Evolutionary conservation across 106 monocot genomes (phyloP).

Genomic region (Dendrobium chrysotoxum): DNA sequence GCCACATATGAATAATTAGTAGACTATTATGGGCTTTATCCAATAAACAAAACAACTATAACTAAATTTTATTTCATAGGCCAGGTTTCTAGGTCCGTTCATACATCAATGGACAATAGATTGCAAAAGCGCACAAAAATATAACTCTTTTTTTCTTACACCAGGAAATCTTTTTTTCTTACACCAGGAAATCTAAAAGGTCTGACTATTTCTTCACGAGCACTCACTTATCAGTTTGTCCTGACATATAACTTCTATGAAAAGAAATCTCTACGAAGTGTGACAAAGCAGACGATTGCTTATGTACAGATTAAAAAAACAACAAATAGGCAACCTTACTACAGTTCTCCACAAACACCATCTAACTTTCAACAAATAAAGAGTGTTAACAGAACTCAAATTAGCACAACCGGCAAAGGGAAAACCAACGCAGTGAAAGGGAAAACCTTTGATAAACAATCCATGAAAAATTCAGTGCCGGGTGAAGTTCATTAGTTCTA

Average conservation of each 20-base stretch:
- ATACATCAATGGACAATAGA: too few species aligned
- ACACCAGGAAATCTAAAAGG: too few species aligned
- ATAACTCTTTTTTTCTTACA: too few species aligned
- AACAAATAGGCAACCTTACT: not conserved
- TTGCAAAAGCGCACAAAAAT: too few species aligned
- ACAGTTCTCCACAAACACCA: not conserved
- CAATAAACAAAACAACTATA: too few species aligned
- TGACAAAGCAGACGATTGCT: too few species aligned
- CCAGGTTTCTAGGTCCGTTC: not conserved
- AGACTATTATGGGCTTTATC: too few species aligned
- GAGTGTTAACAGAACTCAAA: not conserved
- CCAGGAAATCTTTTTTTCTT: too few species aligned
- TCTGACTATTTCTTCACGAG: too few species aligned
- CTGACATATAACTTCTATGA: not conserved
- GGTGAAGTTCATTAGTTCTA: too few species aligned
- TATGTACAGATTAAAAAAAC: not conserved
- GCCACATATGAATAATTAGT: too few species aligned
- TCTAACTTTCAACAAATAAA: not conserved
- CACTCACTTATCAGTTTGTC: too few species aligned
- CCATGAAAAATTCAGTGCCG: not conserved
- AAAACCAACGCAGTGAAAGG: not conserved
- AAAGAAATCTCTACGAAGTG: not conserved
- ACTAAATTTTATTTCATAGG: not conserved
- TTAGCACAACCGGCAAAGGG: not conserved
- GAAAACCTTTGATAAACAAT: not conserved